phyloP scores from a whole-genome alignment of 2,329 filamentous ascomycete genomes.

The Cercospora nicotianae region DNA sequence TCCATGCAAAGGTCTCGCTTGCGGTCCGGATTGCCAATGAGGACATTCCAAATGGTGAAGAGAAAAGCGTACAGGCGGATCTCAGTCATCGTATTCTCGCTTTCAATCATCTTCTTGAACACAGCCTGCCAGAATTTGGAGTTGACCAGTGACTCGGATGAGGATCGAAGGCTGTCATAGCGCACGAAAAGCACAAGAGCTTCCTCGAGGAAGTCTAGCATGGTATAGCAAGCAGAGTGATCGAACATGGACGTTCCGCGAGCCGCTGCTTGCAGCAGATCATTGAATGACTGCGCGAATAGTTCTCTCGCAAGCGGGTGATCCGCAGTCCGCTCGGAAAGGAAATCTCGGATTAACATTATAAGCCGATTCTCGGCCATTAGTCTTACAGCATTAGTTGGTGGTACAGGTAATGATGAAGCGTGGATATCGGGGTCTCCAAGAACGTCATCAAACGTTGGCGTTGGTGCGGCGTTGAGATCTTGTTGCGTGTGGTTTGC shows the following conservation, averaged over 20 bases:
- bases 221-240: conserved; percentile 78
- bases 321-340: conserved; percentile 62
- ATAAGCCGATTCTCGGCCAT: conserved; percentile 90
- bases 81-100: conserved; percentile 86
- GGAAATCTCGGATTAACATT: conserved; percentile 76
- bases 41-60: conserved; percentile 74
- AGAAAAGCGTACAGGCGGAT: conserved; percentile 80
- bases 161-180: conserved; percentile 53
- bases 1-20: conserved; percentile 70
- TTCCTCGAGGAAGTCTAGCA: conserved; percentile 91
- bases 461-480: conserved; percentile 42
- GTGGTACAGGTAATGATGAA: conserved; percentile 60
- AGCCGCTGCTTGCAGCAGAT: conserved; percentile 70
- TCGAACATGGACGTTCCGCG: conserved; percentile 77
- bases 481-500: conserved; percentile 50
- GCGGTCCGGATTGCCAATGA: conserved; percentile 63
- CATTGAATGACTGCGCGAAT: conserved; percentile 74
- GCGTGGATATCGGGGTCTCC: conserved; percentile 66
- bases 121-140: conserved; percentile 86
- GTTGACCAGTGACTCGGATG: conserved; percentile 58
- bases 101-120: conserved; percentile 74
- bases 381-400: conserved; percentile 69
- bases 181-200: conserved; percentile 66
- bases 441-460: conserved; percentile 67
- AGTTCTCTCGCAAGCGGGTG: conserved; percentile 60